phyloP scores from a whole-genome alignment of 2,329 filamentous ascomycete species.

The Parastagonospora avenae region DNA sequence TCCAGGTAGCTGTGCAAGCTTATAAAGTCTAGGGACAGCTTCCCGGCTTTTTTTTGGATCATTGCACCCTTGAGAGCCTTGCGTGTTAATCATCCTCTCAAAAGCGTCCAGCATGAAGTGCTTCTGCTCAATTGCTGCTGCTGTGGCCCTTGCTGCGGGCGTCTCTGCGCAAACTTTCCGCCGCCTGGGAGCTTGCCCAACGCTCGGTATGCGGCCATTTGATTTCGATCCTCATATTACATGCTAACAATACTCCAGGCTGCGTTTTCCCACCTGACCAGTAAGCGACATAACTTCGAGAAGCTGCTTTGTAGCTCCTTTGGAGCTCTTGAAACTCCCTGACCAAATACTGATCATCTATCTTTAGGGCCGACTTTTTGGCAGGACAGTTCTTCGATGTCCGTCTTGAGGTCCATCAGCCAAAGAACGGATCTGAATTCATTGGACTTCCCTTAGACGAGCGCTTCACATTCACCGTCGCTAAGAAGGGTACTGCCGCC shows the following conservation, averaged over 20 bases:
- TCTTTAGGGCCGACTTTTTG: conserved; percentile 72
- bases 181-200: conserved; percentile 61
- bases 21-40: conserved; percentile 35
- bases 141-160: conserved; percentile 35
- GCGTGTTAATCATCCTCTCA: conserved; percentile 14
- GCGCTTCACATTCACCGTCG: conserved; percentile 75
- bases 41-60: conserved; percentile 9
- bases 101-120: conserved; percentile 37
- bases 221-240: neutral
- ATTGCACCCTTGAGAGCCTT: conserved; percentile 26
- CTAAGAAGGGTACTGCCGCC: conserved; percentile 63
- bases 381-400: conserved; percentile 85
- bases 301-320: conserved; percentile 7
- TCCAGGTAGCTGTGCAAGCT: conserved; percentile 27
- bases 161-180: conserved; percentile 59
- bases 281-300: conserved; percentile 38
- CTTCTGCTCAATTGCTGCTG: conserved; percentile 30
- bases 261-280: conserved; percentile 65
- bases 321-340: conserved; percentile 2
- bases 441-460: conserved; percentile 72
- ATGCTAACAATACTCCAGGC: conserved; percentile 33
- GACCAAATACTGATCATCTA: conserved; percentile 7
- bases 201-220: conserved; percentile 50
- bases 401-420: conserved; percentile 80
- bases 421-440: conserved; percentile 81